These are phyloP conservation scores for Hyaloscypha hepaticicola DNA, from an alignment of 495 filamentous ascomycete genomes.

Conservation along the genomic window DNA sequence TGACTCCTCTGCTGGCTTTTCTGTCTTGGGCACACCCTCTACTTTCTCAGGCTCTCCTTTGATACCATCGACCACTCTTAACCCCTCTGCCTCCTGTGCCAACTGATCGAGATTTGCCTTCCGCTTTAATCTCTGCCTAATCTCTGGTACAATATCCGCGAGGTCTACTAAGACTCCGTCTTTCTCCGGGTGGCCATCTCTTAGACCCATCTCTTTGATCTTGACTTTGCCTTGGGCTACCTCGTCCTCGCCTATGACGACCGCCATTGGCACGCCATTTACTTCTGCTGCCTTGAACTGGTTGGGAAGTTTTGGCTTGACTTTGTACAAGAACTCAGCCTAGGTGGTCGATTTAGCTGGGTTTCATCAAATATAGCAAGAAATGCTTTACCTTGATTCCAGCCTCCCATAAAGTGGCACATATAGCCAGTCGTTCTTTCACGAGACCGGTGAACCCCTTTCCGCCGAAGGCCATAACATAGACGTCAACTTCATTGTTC, in stretches of 20 bases:
- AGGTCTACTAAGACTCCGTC: constrained; percentile 72
- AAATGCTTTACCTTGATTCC: constrained; percentile 64
- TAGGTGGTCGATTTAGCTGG: constrained; percentile 31
- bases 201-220: constrained; percentile 81
- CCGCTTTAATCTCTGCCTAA: constrained; percentile 42
- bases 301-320: constrained; percentile 72
- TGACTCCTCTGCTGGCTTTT: constrained; percentile 6
- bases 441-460: constrained; percentile 82
- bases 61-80: constrained; percentile 32
- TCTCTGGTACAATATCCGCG: constrained; percentile 59
- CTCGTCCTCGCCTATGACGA: constrained; percentile 83
- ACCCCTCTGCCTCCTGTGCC: constrained; percentile 37
- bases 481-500: constrained; percentile 78
- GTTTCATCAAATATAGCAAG: not conserved
- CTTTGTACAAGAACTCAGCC: constrained; percentile 77
- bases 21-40: not conserved
- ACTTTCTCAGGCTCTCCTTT: constrained; percentile 25
- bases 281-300: constrained; percentile 82
- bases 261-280: constrained; percentile 66
- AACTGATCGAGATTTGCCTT: constrained; percentile 42
- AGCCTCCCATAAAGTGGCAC: constrained; percentile 70
- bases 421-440: constrained; percentile 76
- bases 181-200: constrained; percentile 80
- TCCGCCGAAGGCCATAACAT: constrained; percentile 89
- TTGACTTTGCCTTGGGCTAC: constrained; percentile 70